A percentile compares a stretch with the other conserved stretches of the same genome.
These are phyloP conservation scores for Epicoccum sorghinum DNA, from an alignment of 2,329 filamentous ascomycete species.

Conservation along the genomic window DNA sequence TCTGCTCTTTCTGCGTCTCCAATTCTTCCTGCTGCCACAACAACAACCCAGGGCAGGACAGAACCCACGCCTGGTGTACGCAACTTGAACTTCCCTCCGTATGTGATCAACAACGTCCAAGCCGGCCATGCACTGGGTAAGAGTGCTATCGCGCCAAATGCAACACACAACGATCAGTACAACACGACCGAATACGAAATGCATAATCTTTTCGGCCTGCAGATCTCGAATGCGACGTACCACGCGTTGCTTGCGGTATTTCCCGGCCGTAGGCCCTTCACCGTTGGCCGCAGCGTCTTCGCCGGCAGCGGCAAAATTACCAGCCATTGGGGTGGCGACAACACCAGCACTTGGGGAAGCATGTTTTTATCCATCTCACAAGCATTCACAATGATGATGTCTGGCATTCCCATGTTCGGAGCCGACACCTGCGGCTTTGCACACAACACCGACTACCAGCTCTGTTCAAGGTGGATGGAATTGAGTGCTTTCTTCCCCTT, in stretches of 20 bases:
- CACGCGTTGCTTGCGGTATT: constrained; percentile 65
- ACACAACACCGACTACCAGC: constrained; percentile 67
- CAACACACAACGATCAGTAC: constrained; percentile 72
- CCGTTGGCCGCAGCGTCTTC: constrained; percentile 19
- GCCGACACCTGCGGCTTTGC: constrained; percentile 65
- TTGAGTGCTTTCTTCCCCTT: constrained; percentile 75
- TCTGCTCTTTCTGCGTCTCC: constrained; percentile 45
- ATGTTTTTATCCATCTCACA: constrained; percentile 78
- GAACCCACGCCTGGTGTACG: constrained; percentile 66
- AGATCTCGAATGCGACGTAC: constrained; percentile 51
- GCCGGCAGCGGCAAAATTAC: constrained; percentile 21
- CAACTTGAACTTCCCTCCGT: constrained; percentile 73
- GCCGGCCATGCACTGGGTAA: constrained; percentile 67
- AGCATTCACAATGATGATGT: constrained; percentile 72
- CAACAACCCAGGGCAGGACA: constrained; percentile 58
- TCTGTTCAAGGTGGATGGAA: constrained; percentile 76
- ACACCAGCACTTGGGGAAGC: constrained; percentile 69
- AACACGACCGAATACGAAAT: constrained; percentile 70
- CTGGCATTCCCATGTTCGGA: constrained; percentile 77
- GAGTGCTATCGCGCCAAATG: constrained; percentile 74
- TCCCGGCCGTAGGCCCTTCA: constrained; percentile 51
- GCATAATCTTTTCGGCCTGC: constrained; percentile 68
- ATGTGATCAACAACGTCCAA: constrained; percentile 73
- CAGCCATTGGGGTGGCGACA: constrained; percentile 70
- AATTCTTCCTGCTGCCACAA: constrained; percentile 30